Conservation (phyloP, 352 stramenopile species). For the Phytophthora fragariae region DNA sequence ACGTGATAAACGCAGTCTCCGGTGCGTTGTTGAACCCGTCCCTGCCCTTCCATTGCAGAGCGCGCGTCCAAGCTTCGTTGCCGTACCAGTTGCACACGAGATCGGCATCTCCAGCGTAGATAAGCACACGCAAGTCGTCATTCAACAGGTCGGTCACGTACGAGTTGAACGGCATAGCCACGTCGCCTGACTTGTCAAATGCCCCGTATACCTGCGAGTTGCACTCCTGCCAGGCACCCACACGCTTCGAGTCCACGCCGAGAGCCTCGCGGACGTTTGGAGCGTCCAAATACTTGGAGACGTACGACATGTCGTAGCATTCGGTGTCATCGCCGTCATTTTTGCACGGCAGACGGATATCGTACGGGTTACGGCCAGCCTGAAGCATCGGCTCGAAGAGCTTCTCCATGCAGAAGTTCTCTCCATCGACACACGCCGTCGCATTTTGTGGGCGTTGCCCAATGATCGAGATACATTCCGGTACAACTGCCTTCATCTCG, state of each 20-base stretch:
- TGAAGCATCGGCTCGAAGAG: slow-evolving; percentile 51
- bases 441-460: slow-evolving; percentile 41
- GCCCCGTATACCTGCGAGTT: slow-evolving; percentile 90
- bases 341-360: slow-evolving; percentile 56
- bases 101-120: slow-evolving; percentile 96
- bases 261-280: slow-evolving; percentile 45
- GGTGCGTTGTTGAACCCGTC: slow-evolving; percentile 75
- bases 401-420: slow-evolving; percentile 61
- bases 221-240: slow-evolving; percentile 87
- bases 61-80: slow-evolving; percentile 93
- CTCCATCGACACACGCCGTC: slow-evolving; percentile 46
- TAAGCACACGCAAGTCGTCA: slow-evolving; percentile 77
- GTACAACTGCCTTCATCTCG: slow-evolving; percentile 44
- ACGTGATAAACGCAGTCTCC: slow-evolving; percentile 36
- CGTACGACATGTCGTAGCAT: slow-evolving; percentile 59
- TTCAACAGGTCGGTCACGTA: slow-evolving; percentile 89
- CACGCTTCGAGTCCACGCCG: slow-evolving; percentile 41
- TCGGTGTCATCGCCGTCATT: slow-evolving; percentile 30
- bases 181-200: slow-evolving; percentile 83
- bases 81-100: slow-evolving; percentile 97
- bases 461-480: slow-evolving; percentile 33
- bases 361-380: slow-evolving; percentile 52
- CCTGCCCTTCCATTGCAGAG: slow-evolving; percentile 91
- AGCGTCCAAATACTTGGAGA: slow-evolving; percentile 79
- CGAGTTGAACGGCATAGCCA: slow-evolving; percentile 89